A percentile compares a stretch with the other conserved stretches of the same genome.
Conservation (phyloP, 129 eudicot species). For the Scalesia atractyloides region DNA sequence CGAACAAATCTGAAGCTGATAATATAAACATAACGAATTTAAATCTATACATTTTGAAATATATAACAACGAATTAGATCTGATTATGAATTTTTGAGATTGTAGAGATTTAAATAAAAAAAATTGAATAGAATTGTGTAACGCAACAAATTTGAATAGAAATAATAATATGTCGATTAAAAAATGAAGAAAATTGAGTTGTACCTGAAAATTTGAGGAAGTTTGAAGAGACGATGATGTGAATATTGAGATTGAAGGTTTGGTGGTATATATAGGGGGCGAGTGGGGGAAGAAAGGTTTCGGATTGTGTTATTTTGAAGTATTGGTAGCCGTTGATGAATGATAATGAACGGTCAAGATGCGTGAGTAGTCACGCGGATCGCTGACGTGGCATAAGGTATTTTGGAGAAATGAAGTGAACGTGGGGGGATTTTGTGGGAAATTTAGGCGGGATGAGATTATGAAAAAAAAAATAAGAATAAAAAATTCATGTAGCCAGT, state of each 20-base stretch:
- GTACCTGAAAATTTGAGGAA: slow-evolving; percentile 5
- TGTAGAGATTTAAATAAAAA: too few relatives aligned
- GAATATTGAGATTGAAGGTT: background rate
- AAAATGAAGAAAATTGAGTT: background rate
- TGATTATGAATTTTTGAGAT: too few relatives aligned
- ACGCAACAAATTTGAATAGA: too few relatives aligned
- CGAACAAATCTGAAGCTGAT: background rate
- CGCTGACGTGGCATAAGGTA: slow-evolving; percentile 9
- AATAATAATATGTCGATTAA: too few relatives aligned
- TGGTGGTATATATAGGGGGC: slow-evolving; percentile 20
- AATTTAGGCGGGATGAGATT: slow-evolving; percentile 6
- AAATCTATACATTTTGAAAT: too few relatives aligned
- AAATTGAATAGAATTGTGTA: too few relatives aligned
- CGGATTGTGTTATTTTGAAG: slow-evolving; percentile 6
- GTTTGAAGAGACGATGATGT: slow-evolving; percentile 10
- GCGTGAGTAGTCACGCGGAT: slow-evolving; percentile 8
- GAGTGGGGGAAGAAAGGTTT: background rate
- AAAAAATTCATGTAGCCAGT: too few relatives aligned
- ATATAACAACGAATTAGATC: too few relatives aligned
- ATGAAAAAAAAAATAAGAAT: too few relatives aligned
- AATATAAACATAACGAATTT: too few relatives aligned
- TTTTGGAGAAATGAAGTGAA: background rate
- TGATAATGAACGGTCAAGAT: slow-evolving; percentile 1
- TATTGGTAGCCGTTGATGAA: slow-evolving; percentile 20
- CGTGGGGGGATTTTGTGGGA: slow-evolving; percentile 2